Evolutionary conservation across 2,329 filamentous ascomycete genomes (phyloP).

Genomic region (Colletotrichum sojae): DNA sequence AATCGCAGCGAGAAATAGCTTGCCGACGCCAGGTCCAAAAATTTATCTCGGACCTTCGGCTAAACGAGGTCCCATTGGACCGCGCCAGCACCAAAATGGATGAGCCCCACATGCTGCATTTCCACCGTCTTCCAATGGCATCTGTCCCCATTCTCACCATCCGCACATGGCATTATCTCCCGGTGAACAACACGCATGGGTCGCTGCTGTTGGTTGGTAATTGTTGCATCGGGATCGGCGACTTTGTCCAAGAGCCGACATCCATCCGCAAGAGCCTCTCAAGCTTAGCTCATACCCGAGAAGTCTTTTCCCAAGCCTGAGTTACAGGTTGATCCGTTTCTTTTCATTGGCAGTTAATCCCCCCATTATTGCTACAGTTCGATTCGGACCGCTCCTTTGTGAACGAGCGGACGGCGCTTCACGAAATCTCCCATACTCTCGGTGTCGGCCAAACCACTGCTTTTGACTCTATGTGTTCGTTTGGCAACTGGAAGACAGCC

Average conservation of each 20-base stretch:
- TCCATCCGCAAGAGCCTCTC: background rate
- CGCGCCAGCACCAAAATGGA: slow-evolving; percentile 48
- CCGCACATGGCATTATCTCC: slow-evolving; percentile 36
- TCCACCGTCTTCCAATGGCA: slow-evolving; percentile 56
- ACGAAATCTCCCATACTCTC: slow-evolving; percentile 64
- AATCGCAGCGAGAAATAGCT: background rate
- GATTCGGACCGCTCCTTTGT: slow-evolving; percentile 61
- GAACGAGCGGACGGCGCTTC: slow-evolving; percentile 63
- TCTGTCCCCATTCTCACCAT: slow-evolving; percentile 44
- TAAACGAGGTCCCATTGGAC: slow-evolving; percentile 54
- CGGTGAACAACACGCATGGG: slow-evolving; percentile 10
- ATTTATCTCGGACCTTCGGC: slow-evolving; percentile 58
- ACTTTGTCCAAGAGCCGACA: background rate
- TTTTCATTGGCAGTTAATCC: slow-evolving; percentile 5
- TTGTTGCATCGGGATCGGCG: slow-evolving; percentile 4
- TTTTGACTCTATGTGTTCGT: slow-evolving; percentile 56
- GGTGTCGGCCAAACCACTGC: slow-evolving; percentile 60
- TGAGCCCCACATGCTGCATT: slow-evolving; percentile 49
- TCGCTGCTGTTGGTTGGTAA: slow-evolving; percentile 13
- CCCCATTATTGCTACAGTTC: slow-evolving; percentile 47
- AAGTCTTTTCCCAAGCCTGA: background rate
- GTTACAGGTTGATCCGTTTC: background rate
- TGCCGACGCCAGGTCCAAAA: slow-evolving; percentile 51
- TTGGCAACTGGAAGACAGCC: slow-evolving; percentile 57
- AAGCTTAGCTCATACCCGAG: background rate